phyloP scores from a whole-genome alignment of 495 filamentous ascomycete genomes.

The Ascobolus immersus region DNA sequence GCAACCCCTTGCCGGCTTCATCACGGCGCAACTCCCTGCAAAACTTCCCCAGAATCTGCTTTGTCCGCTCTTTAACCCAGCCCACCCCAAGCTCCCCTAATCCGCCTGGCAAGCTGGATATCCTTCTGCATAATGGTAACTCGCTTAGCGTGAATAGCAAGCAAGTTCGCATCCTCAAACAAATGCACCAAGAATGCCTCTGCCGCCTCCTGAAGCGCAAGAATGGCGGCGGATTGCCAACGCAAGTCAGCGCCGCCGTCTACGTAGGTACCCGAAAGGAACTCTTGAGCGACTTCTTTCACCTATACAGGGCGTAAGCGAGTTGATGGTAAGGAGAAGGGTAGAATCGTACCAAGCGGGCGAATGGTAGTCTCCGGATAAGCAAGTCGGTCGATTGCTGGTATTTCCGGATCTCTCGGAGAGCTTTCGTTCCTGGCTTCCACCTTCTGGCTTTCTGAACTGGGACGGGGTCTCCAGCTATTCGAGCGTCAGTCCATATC shows the following conservation, averaged over 20 bases:
- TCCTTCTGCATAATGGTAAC: conserved; percentile 97
- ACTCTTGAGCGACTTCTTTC: conserved; percentile 49
- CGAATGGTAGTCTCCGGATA: conserved; percentile 59
- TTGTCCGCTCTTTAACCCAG: too few relatives aligned
- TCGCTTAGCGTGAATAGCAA: conserved; percentile 83
- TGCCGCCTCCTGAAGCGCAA: conserved; percentile 69
- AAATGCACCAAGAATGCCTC: conserved; percentile 85
- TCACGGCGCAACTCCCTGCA: too few relatives aligned
- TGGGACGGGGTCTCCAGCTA: conserved; percentile 51
- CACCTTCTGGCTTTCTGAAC: conserved; percentile 40
- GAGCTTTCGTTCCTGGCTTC: conserved; percentile 57
- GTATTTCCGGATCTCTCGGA: conserved; percentile 66
- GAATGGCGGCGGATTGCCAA: conserved; percentile 81
- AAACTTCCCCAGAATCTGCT: too few relatives aligned
- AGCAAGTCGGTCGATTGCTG: conserved; percentile 64
- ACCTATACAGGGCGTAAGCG: conserved; percentile 23
- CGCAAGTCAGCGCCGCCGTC: conserved; percentile 35
- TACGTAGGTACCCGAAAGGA: conserved; percentile 19
- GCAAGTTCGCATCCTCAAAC: conserved; percentile 87
- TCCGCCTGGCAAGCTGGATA: conserved; percentile 67
- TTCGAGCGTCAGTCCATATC: too few relatives aligned
- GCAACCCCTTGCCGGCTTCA: too few relatives aligned
- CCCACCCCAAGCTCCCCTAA: conserved; percentile 24
- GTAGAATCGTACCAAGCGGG: conserved; percentile 35
- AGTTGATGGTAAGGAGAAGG: neutral